Conservation (phyloP, 345 rosid species). For the Corchorus olitorius region DNA sequence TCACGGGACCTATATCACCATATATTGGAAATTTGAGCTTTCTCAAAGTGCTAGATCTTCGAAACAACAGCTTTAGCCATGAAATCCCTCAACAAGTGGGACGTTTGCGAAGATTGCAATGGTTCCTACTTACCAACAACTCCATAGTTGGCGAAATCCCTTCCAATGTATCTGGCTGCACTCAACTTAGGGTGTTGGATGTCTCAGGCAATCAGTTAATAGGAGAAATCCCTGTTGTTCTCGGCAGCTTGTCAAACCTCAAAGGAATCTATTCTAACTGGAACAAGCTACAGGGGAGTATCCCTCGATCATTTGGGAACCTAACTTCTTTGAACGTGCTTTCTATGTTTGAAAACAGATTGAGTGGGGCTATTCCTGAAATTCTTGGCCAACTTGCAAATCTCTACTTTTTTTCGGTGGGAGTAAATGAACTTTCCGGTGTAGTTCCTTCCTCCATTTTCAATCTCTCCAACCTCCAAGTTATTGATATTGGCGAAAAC, state of each 20-base stretch:
- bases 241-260: background rate
- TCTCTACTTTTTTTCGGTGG: background rate
- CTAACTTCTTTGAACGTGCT: background rate
- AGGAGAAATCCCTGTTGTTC: background rate
- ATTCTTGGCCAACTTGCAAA: conserved; percentile 12
- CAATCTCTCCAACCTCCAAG: conserved; percentile 6
- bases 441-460: conserved; percentile 17
- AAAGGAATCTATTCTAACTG: background rate
- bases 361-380: conserved; percentile 28
- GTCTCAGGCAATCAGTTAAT: background rate
- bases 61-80: background rate
- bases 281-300: background rate
- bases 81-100: background rate
- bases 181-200: background rate
- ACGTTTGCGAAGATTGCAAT: no score
- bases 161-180: conserved; percentile 5
- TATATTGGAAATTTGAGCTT: conserved; percentile 15
- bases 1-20: conserved; percentile 22
- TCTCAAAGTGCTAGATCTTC: conserved; percentile 19
- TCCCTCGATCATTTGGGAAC: conserved; percentile 7
- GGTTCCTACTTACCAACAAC: background rate
- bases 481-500: background rate
- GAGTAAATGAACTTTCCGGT: background rate
- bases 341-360: background rate
- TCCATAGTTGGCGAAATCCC: background rate